Base-by-base conservation (phyloP, 768 basidiomycete species). In the Lactarius vividus region DNA sequence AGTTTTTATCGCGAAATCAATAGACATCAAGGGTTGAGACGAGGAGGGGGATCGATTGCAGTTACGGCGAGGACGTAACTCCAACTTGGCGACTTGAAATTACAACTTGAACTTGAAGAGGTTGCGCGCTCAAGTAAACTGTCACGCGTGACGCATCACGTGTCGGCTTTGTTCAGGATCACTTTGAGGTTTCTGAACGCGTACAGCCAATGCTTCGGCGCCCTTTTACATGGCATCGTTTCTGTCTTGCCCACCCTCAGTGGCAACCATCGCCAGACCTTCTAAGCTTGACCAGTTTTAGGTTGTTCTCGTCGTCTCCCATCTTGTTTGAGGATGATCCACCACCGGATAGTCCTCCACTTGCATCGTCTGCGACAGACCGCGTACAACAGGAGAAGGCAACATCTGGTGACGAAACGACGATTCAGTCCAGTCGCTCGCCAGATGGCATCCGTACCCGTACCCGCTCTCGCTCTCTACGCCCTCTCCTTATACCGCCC, bases 401-500 rank as follows among this genome's bases (percentile, higher is more conserved):
- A 20, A 16, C 26, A 0, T 2, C 4, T 26, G 11, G 29, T 28
- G 29, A 20, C 23, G 28, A 42, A 18, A 20, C 13, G 13, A 49
- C 4, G 40, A 58, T 2, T 23, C 29, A 15, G 40, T 26, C 26
- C 10, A 28, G 28, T 61, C 16, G 42, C n/a, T 26, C 31, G 16
- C 23, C 39, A 42, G 13, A 42, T 26, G 49, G 49, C 28, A 3
- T 13, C 33, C 6, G 35, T 33, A 31, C 33, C 2, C 60, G 39
- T 13, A 1, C 15, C n/a, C n/a, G n/a, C n/a, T n/a, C n/a, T 1
- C 65, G 46, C 26, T 18, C 31, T 9, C 40, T 66, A 2, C 61
- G 61, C 2, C 65, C 65, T 9, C 29, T 66, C 31, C 49, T 66
- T 7, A 42, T 62, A 23, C 61, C 65, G n/a, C 61, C 61, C 8